Percentiles rank a stretch among this genome's conserved stretches.
Conservation (phyloP, 345 rosid genomes). For the Acer campestre region DNA sequence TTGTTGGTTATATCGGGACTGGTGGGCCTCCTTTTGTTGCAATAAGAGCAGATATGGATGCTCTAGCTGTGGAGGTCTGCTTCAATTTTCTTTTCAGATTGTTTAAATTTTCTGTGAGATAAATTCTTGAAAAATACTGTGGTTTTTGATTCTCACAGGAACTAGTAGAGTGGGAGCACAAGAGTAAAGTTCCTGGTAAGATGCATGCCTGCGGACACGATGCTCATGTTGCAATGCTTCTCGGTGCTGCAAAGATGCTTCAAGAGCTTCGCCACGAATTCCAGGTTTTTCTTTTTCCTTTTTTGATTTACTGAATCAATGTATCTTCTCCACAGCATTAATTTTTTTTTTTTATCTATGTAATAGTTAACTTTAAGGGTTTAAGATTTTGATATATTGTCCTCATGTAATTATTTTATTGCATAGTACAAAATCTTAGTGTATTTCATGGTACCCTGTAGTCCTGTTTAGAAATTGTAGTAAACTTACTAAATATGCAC, state of each 20-base stretch:
- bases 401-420: too few species aligned
- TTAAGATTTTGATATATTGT: too few species aligned
- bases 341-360: background rate
- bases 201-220: constrained; percentile 95
- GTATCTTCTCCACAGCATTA: background rate
- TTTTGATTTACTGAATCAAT: background rate
- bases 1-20: constrained; percentile 50
- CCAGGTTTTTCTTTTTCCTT: constrained; percentile 27
- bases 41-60: constrained; percentile 94
- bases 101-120: background rate
- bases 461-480: too few species aligned
- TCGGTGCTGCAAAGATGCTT: constrained; percentile 80
- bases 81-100: background rate
- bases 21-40: constrained; percentile 65
- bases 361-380: too few species aligned
- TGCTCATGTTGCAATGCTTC: constrained; percentile 83
- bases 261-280: constrained; percentile 43
- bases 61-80: constrained; percentile 77
- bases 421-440: too few species aligned
- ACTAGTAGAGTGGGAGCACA: constrained; percentile 84
- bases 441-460: too few species aligned
- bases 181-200: constrained; percentile 73
- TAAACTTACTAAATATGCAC: too few species aligned
- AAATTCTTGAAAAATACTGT: too few species aligned
- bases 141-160: constrained; percentile 45